Evolutionary conservation across 257 asterid species (phyloP).

Genomic region (Nicotiana undulata): DNA sequence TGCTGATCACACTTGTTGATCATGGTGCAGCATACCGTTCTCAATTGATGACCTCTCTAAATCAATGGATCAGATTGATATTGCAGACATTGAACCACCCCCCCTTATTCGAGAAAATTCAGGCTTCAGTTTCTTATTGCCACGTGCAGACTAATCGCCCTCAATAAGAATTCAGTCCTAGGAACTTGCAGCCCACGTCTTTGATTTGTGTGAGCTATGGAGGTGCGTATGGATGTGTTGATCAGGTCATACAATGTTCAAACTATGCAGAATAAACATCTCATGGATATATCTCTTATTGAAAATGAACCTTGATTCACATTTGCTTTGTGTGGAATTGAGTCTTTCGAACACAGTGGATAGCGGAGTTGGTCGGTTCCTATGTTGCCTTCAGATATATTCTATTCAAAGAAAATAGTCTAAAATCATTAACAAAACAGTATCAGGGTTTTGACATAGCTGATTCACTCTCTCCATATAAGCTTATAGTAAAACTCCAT

Average conservation of each 20-base stretch:
- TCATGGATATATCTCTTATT: not conserved
- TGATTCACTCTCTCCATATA: too few relatives aligned
- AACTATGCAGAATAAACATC: not conserved
- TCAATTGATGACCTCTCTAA: slow-evolving; percentile 96
- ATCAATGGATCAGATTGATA: slow-evolving; percentile 86
- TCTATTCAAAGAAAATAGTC: too few relatives aligned
- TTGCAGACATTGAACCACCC: slow-evolving; percentile 94
- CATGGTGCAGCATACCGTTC: slow-evolving; percentile 85
- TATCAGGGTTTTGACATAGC: too few relatives aligned
- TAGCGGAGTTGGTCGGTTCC: not conserved
- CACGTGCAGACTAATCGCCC: slow-evolving; percentile 46
- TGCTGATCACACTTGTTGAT: not conserved
- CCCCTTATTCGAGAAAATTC: slow-evolving; percentile 95
- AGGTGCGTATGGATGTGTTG: not conserved
- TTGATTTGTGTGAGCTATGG: not conserved
- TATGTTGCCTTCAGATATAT: too few relatives aligned
- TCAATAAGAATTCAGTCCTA: not conserved
- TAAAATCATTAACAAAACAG: too few relatives aligned
- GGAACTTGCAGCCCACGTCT: not conserved
- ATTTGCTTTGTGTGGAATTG: not conserved
- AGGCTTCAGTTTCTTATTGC: slow-evolving; percentile 90
- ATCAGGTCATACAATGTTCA: not conserved
- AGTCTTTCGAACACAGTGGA: not conserved
- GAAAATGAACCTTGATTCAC: not conserved
- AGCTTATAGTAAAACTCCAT: too few relatives aligned